phyloP scores from a whole-genome alignment of 768 basidiomycete species.

The Russula abietina region DNA sequence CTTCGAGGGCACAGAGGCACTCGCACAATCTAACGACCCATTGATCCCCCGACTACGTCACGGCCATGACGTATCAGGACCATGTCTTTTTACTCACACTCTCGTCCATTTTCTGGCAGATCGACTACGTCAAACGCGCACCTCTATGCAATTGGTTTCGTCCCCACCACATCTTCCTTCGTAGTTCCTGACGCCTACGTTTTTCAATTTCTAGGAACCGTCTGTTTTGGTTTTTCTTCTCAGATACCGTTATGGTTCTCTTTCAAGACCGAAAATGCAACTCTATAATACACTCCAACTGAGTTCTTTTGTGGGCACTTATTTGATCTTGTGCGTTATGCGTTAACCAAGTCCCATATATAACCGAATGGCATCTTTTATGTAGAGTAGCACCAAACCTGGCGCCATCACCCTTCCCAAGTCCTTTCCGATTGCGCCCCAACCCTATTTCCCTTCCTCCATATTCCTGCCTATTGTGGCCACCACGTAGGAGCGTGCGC shows the following conservation, averaged over 20 bases:
- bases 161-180: slow-evolving; percentile 20
- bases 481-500: slow-evolving; percentile 36
- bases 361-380: neutral
- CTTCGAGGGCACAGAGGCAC: slow-evolving; percentile 33
- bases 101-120: slow-evolving; percentile 68
- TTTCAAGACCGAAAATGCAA: neutral
- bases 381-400: slow-evolving; percentile 15
- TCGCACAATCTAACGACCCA: slow-evolving; percentile 26
- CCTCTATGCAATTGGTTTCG: slow-evolving; percentile 45
- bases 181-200: neutral
- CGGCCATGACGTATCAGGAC: slow-evolving; percentile 93
- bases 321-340: neutral
- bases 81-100: slow-evolving; percentile 86
- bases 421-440: slow-evolving; percentile 15
- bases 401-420: slow-evolving; percentile 15
- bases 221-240: slow-evolving; percentile 34
- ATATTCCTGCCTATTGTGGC: neutral
- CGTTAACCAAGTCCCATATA: neutral
- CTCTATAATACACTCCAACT: neutral
- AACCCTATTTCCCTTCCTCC: slow-evolving; percentile 2
- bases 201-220: slow-evolving; percentile 37
- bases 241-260: slow-evolving; percentile 24
- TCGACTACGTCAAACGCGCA: slow-evolving; percentile 53
- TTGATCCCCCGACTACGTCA: slow-evolving; percentile 58
- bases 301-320: no score